phyloP scores from a whole-genome alignment of 2,329 filamentous ascomycete genomes.

The Zasmidium citrigriseum region DNA sequence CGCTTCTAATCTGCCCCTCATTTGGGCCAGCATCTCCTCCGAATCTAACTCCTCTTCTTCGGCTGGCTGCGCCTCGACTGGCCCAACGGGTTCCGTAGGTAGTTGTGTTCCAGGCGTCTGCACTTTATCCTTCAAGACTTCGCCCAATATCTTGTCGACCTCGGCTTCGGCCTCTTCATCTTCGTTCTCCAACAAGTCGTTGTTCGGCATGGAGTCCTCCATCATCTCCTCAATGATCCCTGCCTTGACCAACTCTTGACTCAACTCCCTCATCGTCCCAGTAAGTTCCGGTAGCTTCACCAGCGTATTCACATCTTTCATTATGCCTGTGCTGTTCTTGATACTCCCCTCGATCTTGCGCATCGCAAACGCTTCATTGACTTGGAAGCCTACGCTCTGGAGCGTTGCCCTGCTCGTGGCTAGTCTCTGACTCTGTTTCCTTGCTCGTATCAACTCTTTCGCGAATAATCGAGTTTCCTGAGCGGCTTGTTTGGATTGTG shows the following conservation, averaged over 20 bases:
- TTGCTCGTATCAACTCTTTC: slow-evolving; percentile 78
- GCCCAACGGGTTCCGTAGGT: slow-evolving; percentile 53
- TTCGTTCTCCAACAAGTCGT: slow-evolving; percentile 68
- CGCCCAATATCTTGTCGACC: slow-evolving; percentile 89
- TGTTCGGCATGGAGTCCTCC: slow-evolving; percentile 76
- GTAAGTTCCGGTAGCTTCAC: slow-evolving; percentile 83
- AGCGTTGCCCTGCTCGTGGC: slow-evolving; percentile 89
- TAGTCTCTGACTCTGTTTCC: slow-evolving; percentile 72
- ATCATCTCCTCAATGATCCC: slow-evolving; percentile 99
- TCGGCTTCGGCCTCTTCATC: slow-evolving; percentile 78
- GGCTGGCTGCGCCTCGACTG: slow-evolving; percentile 54
- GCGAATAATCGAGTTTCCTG: slow-evolving; percentile 87
- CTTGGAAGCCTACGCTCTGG: slow-evolving; percentile 92
- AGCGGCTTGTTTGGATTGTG: slow-evolving; percentile 75
- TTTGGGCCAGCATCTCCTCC: slow-evolving; percentile 89
- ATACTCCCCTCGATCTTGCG: slow-evolving; percentile 95
- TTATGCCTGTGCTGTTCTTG: slow-evolving; percentile 81
- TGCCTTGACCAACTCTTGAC: slow-evolving; percentile 85
- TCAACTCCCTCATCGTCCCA: slow-evolving; percentile 84
- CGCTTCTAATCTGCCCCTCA: slow-evolving; percentile 88
- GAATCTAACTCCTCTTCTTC: slow-evolving; percentile 76
- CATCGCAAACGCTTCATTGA: slow-evolving; percentile 92
- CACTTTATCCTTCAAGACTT: slow-evolving; percentile 82
- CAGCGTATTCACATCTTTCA: slow-evolving; percentile 92
- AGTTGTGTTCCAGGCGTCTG: slow-evolving; percentile 58